Evolutionary conservation across 148 eudicot species (phyloP), one percentile per base, ranked within the genome.

Genomic region (Fagopyrum esculentum): DNA sequence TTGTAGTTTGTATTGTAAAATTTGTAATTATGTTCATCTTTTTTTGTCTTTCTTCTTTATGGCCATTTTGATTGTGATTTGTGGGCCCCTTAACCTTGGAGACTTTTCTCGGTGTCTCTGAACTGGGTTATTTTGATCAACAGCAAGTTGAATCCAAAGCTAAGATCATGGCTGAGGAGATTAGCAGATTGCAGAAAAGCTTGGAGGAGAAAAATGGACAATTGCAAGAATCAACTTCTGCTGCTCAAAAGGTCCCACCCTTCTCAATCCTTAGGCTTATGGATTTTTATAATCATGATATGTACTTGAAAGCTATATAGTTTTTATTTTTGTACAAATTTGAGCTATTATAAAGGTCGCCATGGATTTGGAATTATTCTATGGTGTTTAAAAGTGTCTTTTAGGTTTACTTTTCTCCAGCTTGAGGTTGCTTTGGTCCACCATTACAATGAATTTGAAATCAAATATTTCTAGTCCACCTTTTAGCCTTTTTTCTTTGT

Each of bases 141-240:
- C 80, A 95, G 99, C 92, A 92, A 87, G 99, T 92, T 56, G 99
- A 95, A 78, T 81, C 78, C 8, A 95, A 83, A 77, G 96, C 92
- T 0, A 86, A 84, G 85, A 87, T 72, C 45, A 86, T 89, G 94
- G 91, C 92, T 49, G 86, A 86, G 49, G 97, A 92, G 80, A 83
- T 92, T 0, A 72, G 56, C 68, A 83, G 80, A 79, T 84, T 95
- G 80, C 88, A 92, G 76, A 90, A 66, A 82, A 85, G 80, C 66
- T 89, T 95, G 76, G 92, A 95, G 78, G 99, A 92, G 80, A 92
- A 82, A 68, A 87, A 85, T 79, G 80, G 69, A 71, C 81, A 84
- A 86, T 80, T 92, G 77, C 87, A 89, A 72, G 83, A 79, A 76
- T 81, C 97, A 56, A 75, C 89, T 59, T 87, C 89, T 76, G 80